phyloP scores from a whole-genome alignment of 495 filamentous ascomycete genomes.

The Penicillium lividum region DNA sequence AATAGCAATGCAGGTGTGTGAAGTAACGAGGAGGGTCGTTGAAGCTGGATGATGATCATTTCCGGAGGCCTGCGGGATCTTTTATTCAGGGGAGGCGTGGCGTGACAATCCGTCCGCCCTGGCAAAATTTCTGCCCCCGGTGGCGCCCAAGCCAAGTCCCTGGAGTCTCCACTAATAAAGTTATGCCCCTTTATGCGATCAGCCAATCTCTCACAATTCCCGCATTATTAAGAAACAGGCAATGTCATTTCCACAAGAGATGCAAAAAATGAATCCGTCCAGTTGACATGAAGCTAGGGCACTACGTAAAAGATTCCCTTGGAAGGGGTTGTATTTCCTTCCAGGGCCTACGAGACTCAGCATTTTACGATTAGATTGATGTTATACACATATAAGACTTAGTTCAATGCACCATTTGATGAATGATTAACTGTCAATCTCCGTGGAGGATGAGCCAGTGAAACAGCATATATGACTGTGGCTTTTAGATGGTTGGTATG shows the following conservation, averaged over 20 bases:
- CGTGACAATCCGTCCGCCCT: slow-evolving; percentile 22
- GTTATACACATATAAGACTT: too few relatives aligned
- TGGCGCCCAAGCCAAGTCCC: not conserved
- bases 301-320: too few relatives aligned
- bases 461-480: too few relatives aligned
- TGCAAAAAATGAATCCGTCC: not conserved
- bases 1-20: not conserved
- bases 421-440: too few relatives aligned
- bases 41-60: not conserved
- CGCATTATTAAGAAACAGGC: not conserved
- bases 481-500: too few relatives aligned
- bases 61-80: slow-evolving; percentile 14
- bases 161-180: not conserved
- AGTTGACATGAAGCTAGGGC: not conserved
- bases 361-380: too few relatives aligned
- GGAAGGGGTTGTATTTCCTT: too few relatives aligned
- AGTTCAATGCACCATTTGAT: too few relatives aligned
- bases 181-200: not conserved
- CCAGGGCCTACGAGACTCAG: too few relatives aligned
- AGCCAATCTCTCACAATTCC: not conserved
- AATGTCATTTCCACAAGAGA: not conserved
- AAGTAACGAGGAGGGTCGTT: not conserved
- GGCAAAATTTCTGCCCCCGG: slow-evolving; percentile 8
- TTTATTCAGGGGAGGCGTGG: slow-evolving; percentile 30
- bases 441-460: too few relatives aligned